A percentile compares a stretch with the other conserved stretches of the same genome.
These are phyloP conservation scores for Nidularia sp. DNA, from an alignment of 768 basidiomycete species.

Conservation along the genomic window DNA sequence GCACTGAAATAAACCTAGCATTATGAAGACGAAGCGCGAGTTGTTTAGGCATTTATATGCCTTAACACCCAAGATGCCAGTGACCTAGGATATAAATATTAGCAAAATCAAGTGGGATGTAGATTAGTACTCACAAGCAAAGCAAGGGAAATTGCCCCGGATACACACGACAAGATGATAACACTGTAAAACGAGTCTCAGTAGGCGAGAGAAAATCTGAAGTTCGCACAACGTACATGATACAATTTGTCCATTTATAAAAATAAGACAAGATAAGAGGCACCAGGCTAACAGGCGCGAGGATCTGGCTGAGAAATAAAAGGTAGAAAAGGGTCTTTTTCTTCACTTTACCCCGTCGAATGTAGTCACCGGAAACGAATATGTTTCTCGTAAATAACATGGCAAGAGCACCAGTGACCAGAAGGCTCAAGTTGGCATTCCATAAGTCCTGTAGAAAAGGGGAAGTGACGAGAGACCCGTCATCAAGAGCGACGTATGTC, in stretches of 20 bases:
- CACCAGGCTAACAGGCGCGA: conserved; percentile 40
- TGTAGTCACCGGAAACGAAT: conserved; percentile 42
- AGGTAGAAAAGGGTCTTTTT: conserved; percentile 56
- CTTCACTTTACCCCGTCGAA: conserved; percentile 52
- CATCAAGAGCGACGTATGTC: conserved; percentile 37
- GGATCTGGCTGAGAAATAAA: conserved; percentile 49
- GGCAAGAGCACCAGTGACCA: conserved; percentile 44
- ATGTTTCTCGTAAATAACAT: conserved; percentile 53
- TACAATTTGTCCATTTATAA: conserved; percentile 34
- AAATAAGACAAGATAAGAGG: conserved; percentile 46
- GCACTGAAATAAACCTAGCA: conserved; percentile 36
- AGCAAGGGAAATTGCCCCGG: conserved; percentile 31
- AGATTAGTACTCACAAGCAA: conserved; percentile 26
- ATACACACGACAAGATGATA: conserved; percentile 28
- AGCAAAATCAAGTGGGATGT: neutral
- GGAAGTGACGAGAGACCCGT: conserved; percentile 57
- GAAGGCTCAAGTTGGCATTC: conserved; percentile 35
- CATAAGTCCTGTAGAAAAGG: conserved; percentile 39
- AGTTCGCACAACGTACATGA: conserved; percentile 30
- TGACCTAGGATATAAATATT: conserved; percentile 32
- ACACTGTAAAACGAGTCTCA: conserved; percentile 21
- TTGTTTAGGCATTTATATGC: conserved; percentile 63
- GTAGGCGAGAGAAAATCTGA: neutral
- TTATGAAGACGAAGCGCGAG: conserved; percentile 45
- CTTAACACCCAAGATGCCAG: conserved; percentile 62